Evolutionary conservation across 495 filamentous ascomycete genomes (phyloP).

Genomic region (Rostrohypoxylon terebratum): DNA sequence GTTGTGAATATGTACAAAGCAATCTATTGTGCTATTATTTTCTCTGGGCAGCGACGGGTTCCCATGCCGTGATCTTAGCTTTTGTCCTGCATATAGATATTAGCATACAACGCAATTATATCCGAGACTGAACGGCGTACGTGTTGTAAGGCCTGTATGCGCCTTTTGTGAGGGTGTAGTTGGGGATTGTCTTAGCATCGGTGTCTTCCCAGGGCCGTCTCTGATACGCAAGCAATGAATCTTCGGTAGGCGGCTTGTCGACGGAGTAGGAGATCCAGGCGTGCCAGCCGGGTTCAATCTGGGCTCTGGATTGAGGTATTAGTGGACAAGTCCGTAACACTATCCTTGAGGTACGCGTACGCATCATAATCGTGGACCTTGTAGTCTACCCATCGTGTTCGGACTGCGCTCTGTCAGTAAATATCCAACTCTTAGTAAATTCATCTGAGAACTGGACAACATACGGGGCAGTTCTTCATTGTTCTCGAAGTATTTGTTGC

Average conservation of each 20-base stretch:
- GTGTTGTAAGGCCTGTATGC: constrained; percentile 95
- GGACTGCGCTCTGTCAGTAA: constrained; percentile 68
- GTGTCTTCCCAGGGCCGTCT: constrained; percentile 77
- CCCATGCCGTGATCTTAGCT: constrained; percentile 62
- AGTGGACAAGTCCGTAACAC: constrained; percentile 16
- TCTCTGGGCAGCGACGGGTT: constrained; percentile 55
- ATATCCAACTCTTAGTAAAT: background rate
- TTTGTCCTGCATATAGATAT: constrained; percentile 50
- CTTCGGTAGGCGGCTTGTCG: constrained; percentile 83
- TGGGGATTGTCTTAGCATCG: constrained; percentile 74
- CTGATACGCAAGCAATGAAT: constrained; percentile 74
- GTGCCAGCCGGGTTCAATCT: constrained; percentile 98
- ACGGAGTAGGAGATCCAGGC: constrained; percentile 96
- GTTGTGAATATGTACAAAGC: constrained; percentile 35
- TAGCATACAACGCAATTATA: background rate
- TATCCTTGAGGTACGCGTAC: constrained; percentile 58
- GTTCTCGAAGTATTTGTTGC: constrained; percentile 99
- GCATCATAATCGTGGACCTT: constrained; percentile 87
- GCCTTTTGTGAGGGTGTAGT: constrained; percentile 75
- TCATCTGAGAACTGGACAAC: constrained; percentile 41
- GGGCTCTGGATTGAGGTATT: constrained; percentile 61
- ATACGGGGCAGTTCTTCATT: constrained; percentile 91
- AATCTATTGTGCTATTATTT: constrained; percentile 29
- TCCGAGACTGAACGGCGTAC: constrained; percentile 63
- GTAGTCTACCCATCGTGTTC: constrained; percentile 98